Conservation (phyloP, 495 filamentous ascomycete species). For the Podospora didyma region DNA sequence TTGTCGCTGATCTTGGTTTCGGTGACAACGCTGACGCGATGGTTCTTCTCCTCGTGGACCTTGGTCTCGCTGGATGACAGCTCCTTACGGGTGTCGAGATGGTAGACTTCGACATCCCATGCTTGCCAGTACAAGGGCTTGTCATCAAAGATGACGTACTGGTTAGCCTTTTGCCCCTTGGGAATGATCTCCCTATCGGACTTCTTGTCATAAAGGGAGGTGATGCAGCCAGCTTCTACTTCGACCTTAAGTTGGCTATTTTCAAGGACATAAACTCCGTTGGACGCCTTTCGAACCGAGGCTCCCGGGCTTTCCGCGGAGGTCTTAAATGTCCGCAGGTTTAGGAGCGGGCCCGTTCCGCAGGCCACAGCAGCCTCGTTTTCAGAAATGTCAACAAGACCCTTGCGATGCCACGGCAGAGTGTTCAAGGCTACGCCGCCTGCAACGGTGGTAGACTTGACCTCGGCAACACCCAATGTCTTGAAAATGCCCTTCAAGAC, state of each 20-base stretch:
- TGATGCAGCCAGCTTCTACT: constrained; percentile 71
- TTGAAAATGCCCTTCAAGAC: constrained; percentile 65
- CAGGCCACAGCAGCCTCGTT: constrained; percentile 42
- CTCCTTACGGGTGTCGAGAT: constrained; percentile 80
- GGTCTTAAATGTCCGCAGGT: constrained; percentile 46
- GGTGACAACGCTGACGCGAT: constrained; percentile 74
- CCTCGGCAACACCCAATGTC: constrained; percentile 56
- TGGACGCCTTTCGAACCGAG: constrained; percentile 58
- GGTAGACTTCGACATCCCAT: constrained; percentile 97
- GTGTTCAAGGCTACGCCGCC: constrained; percentile 68
- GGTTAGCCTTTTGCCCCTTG: constrained; percentile 76
- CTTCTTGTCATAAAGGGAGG: constrained; percentile 71
- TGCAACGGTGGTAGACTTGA: constrained; percentile 27
- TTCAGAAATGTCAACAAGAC: constrained; percentile 60
- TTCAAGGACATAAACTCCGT: constrained; percentile 71
- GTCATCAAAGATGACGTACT: constrained; percentile 94
- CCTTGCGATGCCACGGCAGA: constrained; percentile 73
- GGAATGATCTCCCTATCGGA: constrained; percentile 73
- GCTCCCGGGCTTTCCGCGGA: constrained; percentile 43
- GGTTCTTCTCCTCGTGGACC: constrained; percentile 66
- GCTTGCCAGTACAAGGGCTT: constrained; percentile 99
- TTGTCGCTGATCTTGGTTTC: constrained; percentile 81
- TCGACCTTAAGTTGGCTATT: constrained; percentile 71
- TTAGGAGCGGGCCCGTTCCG: constrained; percentile 44
- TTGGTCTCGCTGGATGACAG: constrained; percentile 60